Conservation (phyloP, 2,329 filamentous ascomycete genomes). For the Grosmannia penicillata region DNA sequence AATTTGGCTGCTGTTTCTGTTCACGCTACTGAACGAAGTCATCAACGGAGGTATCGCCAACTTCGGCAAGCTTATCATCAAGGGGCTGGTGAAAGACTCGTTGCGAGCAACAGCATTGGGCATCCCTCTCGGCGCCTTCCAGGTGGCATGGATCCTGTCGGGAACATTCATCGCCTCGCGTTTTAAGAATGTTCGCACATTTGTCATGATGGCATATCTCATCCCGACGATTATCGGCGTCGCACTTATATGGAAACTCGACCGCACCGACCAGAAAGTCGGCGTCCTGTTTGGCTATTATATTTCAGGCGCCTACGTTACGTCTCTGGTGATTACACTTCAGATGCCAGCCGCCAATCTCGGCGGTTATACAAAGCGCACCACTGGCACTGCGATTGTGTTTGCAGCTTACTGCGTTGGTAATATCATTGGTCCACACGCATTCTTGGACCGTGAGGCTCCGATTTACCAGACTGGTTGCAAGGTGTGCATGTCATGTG, state of each 20-base stretch:
- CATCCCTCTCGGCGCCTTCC: constrained; percentile 1
- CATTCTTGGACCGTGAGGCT: neutral
- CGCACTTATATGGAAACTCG: constrained; percentile 1
- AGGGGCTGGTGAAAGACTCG: constrained; percentile 1
- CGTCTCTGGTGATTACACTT: constrained; percentile 1
- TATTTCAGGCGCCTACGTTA: constrained; percentile 1
- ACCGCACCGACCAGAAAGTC: neutral
- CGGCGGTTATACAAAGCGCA: constrained; percentile 4
- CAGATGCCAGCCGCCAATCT: constrained; percentile 4
- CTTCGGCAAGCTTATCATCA: constrained; percentile 3
- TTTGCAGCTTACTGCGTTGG: constrained; percentile 3
- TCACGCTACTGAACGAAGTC: constrained; percentile 1
- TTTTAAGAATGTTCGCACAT: constrained; percentile 1
- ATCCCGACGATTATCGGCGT: neutral
- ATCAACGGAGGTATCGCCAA: constrained; percentile 5
- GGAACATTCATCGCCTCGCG: constrained; percentile 1
- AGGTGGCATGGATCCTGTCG: constrained; percentile 1
- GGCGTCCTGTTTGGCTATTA: constrained; percentile 4
- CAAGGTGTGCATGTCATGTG: neutral
- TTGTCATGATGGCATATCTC: constrained; percentile 2
- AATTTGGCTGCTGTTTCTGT: constrained; percentile 41
- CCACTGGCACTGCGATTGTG: constrained; percentile 2
- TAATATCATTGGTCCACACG: constrained; percentile 3
- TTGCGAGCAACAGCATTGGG: neutral
- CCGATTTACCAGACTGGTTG: constrained; percentile 3